Base-by-base conservation (phyloP, 768 basidiomycete species). In the Boletus eberwhitei region DNA sequence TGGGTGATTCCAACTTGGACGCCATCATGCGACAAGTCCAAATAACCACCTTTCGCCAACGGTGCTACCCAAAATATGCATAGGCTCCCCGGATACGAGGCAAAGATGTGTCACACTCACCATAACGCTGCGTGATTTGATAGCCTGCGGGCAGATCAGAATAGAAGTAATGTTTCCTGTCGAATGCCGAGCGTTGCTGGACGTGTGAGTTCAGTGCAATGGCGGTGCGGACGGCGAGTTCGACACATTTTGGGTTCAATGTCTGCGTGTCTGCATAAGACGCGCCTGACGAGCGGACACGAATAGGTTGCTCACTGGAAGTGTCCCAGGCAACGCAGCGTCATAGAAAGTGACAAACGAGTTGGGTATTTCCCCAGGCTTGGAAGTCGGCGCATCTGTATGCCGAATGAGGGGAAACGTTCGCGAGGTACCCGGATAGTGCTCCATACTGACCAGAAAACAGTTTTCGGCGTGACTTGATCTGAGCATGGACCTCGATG, bases 91-190 rank as follows among this genome's bases (percentile, higher is more conserved):
- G 7, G 7, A 16, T 44, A 46, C 3, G 22, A 19, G n/a, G 16
- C 12, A 31, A 48, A n/a, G 39, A 50, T 11, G 41, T 24, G 17
- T 32, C 26, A 8, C 24, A 65, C 63, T 59, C 56, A 92, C 92
- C 83, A 71, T 98, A 97, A 58, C 92, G 89, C 67, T 98, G 95
- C 0, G 95, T 99, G 58, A 99, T 96, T 73, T 99, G 97, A 71
- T 94, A 98, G 0, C 96, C 96, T 5, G 88, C 79, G 0, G 97
- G 94, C 35, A 97, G 79, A 70, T 98, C 97, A 5, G 91, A 81
- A 66, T 99, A 98, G 71, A 98, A 98, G 69, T 99, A 99, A 69
- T 98, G 97, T 68, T 99, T 99, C 60, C 97, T 78, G 71, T 98
- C 97, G 63, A 98, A 98, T 0, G 90, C 80, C 0, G 93, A 96